Base-by-base conservation (phyloP, 495 filamentous ascomycete genomes). In the Daldinia caldariorum region DNA sequence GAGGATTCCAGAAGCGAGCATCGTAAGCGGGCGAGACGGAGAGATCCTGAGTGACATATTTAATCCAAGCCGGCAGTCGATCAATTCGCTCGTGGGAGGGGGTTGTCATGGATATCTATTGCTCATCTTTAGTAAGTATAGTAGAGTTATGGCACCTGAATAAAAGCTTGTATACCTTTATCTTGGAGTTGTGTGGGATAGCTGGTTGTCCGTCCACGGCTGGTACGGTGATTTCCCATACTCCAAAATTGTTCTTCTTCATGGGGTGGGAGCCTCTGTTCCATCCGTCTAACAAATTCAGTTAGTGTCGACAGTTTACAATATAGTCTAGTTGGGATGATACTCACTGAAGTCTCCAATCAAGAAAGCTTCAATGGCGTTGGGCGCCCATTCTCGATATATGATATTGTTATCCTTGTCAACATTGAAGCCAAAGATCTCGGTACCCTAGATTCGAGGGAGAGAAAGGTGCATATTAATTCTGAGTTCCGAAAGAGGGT, bases 341-440 rank as follows among this genome's bases (percentile, higher is more conserved):
- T 34, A 32, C 73, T 70, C 41, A 97, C 93, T 99, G 83, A 98
- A 99, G 64, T 98, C 95, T 59, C 95, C 95, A 66, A 98, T 90
- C n/a, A 99, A 85, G 66, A 90, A 89, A 18, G 95, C 95, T 71
- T 90, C 80, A 20, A 88, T 79, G 57, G 92, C 94, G 82, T 92
- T 94, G 54, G 95, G 94, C 1, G 95, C 95, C 95, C 95, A 99
- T 87, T 99, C 95, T 70, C 92, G 88, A 81, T 99, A 99, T 49
- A 82, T 84, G 71, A 99, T 93, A 78, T 94, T 92, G 71, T 91
- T 90, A 73, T 97, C 90, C 10, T 89, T 83, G 69, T 88, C 83
- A 59, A 91, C 87, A 74, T 90, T 90, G 77, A 99, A 85, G 54
- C 95, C 95, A 78, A 90, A 97, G 60, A 80, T 88, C 77, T 98